A percentile compares a stretch with the other conserved stretches of the same genome.
phyloP scores from a whole-genome alignment of 345 rosid species.

The Eucalyptus cloeziana region DNA sequence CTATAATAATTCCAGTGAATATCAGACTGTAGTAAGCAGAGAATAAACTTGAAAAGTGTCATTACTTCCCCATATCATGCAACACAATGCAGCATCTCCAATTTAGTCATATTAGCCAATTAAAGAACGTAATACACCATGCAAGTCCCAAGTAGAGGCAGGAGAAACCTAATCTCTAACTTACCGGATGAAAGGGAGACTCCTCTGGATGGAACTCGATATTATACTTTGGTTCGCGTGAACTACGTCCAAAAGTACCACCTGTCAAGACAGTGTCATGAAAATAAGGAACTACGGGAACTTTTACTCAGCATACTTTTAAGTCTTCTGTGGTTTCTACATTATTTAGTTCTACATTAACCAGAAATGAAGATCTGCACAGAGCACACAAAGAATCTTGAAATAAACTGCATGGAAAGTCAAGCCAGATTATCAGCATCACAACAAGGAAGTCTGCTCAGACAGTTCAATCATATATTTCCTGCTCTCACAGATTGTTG shows the following conservation, averaged over 20 bases:
- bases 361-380: background rate
- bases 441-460: background rate
- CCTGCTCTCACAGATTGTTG: background rate
- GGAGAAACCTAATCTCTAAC: background rate
- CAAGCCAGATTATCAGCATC: background rate
- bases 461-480: background rate
- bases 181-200: slow-evolving; percentile 74
- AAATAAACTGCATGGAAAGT: background rate
- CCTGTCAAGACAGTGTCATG: slow-evolving; percentile 15
- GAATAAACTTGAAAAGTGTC: background rate
- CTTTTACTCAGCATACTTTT: background rate
- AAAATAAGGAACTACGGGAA: background rate
- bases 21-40: background rate
- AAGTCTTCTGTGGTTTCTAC: background rate
- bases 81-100: background rate
- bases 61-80: background rate
- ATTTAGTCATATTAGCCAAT: background rate
- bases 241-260: slow-evolving; percentile 54
- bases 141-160: background rate
- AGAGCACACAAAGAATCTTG: background rate
- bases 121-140: background rate
- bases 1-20: background rate
- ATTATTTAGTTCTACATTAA: background rate
- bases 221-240: slow-evolving; percentile 75
- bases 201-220: slow-evolving; percentile 64